Percentiles rank a stretch among this genome's conserved stretches.
These are phyloP conservation scores for Xanthoceras sorbifolium DNA, from an alignment of 345 rosid genomes.

Conservation along the genomic window DNA sequence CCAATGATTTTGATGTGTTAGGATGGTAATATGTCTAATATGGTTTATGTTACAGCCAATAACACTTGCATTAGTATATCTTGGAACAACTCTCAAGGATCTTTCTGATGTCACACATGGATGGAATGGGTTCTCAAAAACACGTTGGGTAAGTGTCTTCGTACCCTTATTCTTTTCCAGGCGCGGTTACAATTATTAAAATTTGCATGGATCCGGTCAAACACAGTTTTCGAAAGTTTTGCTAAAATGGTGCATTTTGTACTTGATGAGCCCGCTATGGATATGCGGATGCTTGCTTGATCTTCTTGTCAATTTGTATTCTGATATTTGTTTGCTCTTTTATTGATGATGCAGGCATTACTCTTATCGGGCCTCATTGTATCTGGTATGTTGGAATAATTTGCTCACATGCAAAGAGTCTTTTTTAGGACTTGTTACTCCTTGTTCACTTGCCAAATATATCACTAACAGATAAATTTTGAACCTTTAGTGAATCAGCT, in stretches of 20 bases:
- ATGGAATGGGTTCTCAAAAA: conserved; percentile 81
- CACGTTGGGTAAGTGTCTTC: conserved; percentile 75
- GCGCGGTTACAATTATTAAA: neutral
- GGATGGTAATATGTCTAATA: conserved; percentile 16
- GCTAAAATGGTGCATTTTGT: conserved; percentile 5
- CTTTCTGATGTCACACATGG: conserved; percentile 98
- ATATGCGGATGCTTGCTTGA: conserved; percentile 5
- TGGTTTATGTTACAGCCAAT: conserved; percentile 68
- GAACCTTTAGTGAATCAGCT: neutral
- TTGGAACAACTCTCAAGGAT: conserved; percentile 96
- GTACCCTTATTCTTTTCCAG: neutral
- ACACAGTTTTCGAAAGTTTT: neutral
- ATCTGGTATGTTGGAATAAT: conserved; percentile 68
- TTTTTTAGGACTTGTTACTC: neutral
- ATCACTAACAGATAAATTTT: neutral
- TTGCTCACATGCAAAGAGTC: neutral
- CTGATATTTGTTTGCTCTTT: conserved; percentile 9
- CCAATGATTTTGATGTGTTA: neutral
- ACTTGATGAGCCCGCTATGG: neutral
- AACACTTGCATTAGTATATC: conserved; percentile 84
- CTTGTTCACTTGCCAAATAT: conserved; percentile 2
- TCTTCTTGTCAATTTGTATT: conserved; percentile 19
- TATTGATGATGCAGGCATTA: conserved; percentile 53
- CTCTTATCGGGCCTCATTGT: conserved; percentile 61
- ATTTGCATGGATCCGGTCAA: neutral